Evolutionary conservation across 116 monocot species (phyloP), one percentile per base, ranked within the genome.

Genomic region (Phalaenopsis hybrid): DNA sequence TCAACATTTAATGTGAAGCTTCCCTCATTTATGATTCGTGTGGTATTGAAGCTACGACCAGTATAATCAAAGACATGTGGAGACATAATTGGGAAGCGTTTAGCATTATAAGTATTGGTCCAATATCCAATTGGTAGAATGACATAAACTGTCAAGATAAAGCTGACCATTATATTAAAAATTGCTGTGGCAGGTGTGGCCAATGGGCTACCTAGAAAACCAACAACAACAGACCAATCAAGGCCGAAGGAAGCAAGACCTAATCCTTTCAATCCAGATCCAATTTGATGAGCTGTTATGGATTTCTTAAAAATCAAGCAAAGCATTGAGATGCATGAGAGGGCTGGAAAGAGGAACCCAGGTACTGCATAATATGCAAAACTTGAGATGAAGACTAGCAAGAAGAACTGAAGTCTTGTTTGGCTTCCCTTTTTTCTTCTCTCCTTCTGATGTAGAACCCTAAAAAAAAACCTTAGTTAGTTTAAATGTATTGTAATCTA

Each of bases 281-380:
- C 87, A 17, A 87, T 79, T 44, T 87, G 84, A 0, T 84, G 87
- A 13, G 82, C 81, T 0, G 76, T 81, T 25, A 84, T n/a, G 4
- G 87, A 87, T 52, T 84, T 12, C 57, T 84, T 87, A 78, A 81
- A 84, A 8, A 87, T 77, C 46, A 79, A 45, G 45, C 87, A 87
- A 11, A 75, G 68, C 5, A 81, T 13, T 4, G 87, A 87, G 9
- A 87, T 25, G 8, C 45, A 25, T 0, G 84, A 75, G 59, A 87
- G 75, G 13, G 82, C 41, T 2, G 87, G 84, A 34, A 87, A 87
- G 33, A 84, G 51, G 8, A 46, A 82, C 23, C 78, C 81, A 0
- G 87, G 87, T 5, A 87, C 23, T 0, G 76, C 34, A 50, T 84
- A 84, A 50, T 87, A 84, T 6, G 87, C 79, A 57, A 87, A 87